A percentile compares a stretch with the other conserved stretches of the same genome.
phyloP scores from a whole-genome alignment of 2,329 filamentous ascomycete genomes.

The Phyllosticta ampelicida region DNA sequence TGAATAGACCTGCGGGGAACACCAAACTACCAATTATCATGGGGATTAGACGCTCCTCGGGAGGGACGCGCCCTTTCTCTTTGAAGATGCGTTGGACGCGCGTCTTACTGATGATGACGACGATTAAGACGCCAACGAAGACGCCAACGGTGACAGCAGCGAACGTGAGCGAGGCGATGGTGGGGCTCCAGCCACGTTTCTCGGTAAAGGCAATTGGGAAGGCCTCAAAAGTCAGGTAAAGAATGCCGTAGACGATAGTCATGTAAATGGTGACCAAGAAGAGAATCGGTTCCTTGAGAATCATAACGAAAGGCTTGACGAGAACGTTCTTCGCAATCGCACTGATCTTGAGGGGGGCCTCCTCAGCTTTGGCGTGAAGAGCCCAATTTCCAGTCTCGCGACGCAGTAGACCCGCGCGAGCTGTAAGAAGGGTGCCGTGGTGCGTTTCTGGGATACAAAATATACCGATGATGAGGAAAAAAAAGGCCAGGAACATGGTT shows the following conservation, averaged over 20 bases:
- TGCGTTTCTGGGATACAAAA: constrained; percentile 44
- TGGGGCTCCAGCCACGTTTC: constrained; percentile 30
- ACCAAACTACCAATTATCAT: constrained; percentile 44
- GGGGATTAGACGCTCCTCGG: constrained; percentile 37
- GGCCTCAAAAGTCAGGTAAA: constrained; percentile 39
- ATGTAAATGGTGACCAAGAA: constrained; percentile 35
- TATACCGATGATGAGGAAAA: constrained; percentile 33
- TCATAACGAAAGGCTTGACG: constrained; percentile 35
- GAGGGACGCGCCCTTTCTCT: constrained; percentile 24
- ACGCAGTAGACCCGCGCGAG: constrained; percentile 39
- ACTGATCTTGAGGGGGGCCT: constrained; percentile 28
- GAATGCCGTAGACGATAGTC: constrained; percentile 29
- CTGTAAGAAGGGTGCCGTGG: constrained; percentile 37
- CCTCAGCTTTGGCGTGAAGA: constrained; percentile 35
- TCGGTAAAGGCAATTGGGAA: constrained; percentile 38
- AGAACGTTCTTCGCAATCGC: constrained; percentile 36
- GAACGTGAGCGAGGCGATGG: constrained; percentile 34
- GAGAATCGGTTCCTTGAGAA: constrained; percentile 39
- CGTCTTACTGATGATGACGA: constrained; percentile 24
- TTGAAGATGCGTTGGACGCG: constrained; percentile 22
- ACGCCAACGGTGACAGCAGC: constrained; percentile 33
- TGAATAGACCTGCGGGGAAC: constrained; percentile 39
- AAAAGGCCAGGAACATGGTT: constrained; percentile 37
- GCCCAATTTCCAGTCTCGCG: constrained; percentile 38
- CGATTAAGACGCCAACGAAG: constrained; percentile 20